Evolutionary conservation across 2,329 filamentous ascomycete species (phyloP).

Genomic region (Thelonectria rubi): DNA sequence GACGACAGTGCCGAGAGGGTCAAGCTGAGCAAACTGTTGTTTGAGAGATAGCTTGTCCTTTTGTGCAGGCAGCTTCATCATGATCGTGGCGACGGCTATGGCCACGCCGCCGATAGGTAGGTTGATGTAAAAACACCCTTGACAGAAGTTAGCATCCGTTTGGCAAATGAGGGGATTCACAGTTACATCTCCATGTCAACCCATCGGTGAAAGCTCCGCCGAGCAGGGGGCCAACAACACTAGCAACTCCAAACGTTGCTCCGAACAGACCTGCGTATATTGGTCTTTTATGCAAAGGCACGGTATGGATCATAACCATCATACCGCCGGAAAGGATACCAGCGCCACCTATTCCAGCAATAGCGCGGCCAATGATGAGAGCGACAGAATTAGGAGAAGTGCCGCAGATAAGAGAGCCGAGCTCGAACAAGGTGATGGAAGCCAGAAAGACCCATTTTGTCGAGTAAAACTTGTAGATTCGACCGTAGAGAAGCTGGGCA

Average conservation of each 20-base stretch:
- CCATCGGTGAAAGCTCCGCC: neutral
- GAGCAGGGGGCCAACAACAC: neutral
- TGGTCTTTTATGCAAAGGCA: neutral
- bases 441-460: neutral
- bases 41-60: neutral
- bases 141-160: too few relatives aligned
- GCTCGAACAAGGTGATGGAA: neutral
- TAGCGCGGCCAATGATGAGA: slow-evolving; percentile 9
- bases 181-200: too few relatives aligned
- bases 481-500: slow-evolving; percentile 8
- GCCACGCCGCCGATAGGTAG: too few relatives aligned
- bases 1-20: slow-evolving; percentile 5
- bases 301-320: neutral
- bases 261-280: neutral
- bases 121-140: too few relatives aligned
- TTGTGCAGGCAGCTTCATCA: too few relatives aligned
- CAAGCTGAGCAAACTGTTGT: neutral
- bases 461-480: slow-evolving; percentile 4
- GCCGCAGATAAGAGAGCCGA: neutral
- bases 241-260: neutral
- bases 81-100: too few relatives aligned
- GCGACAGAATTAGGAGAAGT: neutral
- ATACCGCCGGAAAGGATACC: slow-evolving; percentile 3
- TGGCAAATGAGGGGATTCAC: too few relatives aligned
- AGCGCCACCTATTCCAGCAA: slow-evolving; percentile 8